Evolutionary conservation across 805 yeast species (phyloP), one percentile per base, ranked within the genome.

Genomic region (Pichia ethanolica): DNA sequence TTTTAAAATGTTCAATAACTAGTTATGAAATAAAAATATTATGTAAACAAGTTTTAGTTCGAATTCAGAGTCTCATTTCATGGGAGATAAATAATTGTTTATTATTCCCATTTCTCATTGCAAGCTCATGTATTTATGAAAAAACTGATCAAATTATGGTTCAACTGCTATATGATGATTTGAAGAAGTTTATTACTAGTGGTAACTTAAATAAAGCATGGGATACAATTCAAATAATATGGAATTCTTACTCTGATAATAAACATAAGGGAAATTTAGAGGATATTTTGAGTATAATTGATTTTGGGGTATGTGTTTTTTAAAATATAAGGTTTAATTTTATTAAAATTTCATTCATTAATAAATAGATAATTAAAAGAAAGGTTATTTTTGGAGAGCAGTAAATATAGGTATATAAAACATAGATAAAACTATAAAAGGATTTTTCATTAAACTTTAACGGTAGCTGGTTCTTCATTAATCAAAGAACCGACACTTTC

Each of bases 401-500:
- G 20, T 20, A 2, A 20, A 20, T 20, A 20, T 20, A 20, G 20
- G 20, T 20, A 20, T 20, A 20, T 20, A 20, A 3, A 20, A 20
- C 20, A 20, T 20, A 20, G 30, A 39, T 39, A 20, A 39, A 39
- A 7, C 3, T 39, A 3, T 26, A 39, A 30, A 39, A 13, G 3
- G 3, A 37, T 14, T 10, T 2, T 2, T 14, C 39, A 38, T 38
- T 38, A 38, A 38, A 30, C 32, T 30, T 3, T 30, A 30, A 30
- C 32, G 9, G 32, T 30, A 30, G 32, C 32, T 30, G 42, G 30
- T 20, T 27, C 25, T 32, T 50, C 44, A n/a, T 44, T 51, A 32
- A 56, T 56, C 42, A 57, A 36, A 4, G 58, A 55, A 2, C 58
- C 56, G 5, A 56, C 50, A 13, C 57, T 49, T 42, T 55, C 59